Evolutionary conservation across 2,329 filamentous ascomycete genomes (phyloP).

Genomic region (Zymoseptoria brevis): DNA sequence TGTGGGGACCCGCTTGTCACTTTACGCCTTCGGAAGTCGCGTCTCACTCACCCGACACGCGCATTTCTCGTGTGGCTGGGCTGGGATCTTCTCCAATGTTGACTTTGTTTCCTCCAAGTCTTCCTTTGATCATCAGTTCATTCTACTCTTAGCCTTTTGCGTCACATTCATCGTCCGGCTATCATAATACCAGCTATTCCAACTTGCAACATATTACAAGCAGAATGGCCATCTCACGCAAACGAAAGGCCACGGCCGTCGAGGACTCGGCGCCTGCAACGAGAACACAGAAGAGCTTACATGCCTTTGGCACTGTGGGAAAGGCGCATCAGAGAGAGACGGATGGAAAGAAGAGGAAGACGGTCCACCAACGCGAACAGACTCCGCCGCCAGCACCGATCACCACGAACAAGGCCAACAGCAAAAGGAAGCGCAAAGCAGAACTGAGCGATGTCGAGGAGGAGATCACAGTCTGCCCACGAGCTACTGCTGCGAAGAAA

Average conservation of each 20-base stretch:
- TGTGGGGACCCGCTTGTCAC: neutral
- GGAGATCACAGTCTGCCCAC: slow-evolving; percentile 10
- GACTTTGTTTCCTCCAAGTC: neutral
- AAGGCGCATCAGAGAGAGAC: slow-evolving; percentile 10
- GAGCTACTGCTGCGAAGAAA: neutral
- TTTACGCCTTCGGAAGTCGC: neutral
- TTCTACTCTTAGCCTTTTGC: neutral
- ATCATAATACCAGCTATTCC: slow-evolving; percentile 12
- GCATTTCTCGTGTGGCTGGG: neutral
- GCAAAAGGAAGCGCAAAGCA: slow-evolving; percentile 22
- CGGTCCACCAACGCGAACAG: slow-evolving; percentile 8
- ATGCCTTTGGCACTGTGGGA: slow-evolving; percentile 16
- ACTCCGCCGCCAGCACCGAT: slow-evolving; percentile 11
- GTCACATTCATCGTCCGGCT: slow-evolving; percentile 6
- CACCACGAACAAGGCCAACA: slow-evolving; percentile 7
- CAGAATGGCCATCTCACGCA: slow-evolving; percentile 21
- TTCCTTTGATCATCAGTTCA: neutral
- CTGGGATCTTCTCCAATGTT: neutral
- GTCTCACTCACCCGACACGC: neutral
- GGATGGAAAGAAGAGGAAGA: slow-evolving; percentile 19
- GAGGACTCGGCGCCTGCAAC: slow-evolving; percentile 12
- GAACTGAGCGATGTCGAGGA: slow-evolving; percentile 19
- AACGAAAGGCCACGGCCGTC: slow-evolving; percentile 22
- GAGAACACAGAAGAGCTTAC: slow-evolving; percentile 17
- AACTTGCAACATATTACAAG: slow-evolving; percentile 40